These are phyloP conservation scores for Skeletonema potamos DNA, from an alignment of 108 stramenopile species.

Conservation along the genomic window DNA sequence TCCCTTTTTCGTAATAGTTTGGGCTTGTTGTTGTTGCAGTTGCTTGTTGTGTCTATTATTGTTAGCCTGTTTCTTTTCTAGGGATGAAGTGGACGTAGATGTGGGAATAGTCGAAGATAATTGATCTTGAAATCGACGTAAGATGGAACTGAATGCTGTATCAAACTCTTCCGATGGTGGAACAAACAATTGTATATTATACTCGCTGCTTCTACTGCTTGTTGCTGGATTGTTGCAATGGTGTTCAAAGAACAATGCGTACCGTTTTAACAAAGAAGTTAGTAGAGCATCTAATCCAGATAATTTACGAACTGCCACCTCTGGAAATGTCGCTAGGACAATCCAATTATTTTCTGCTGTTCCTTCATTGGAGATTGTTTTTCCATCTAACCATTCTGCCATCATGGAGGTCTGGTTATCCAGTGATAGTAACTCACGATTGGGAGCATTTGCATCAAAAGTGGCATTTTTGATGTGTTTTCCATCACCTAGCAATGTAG, in stretches of 20 bases:
- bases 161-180: constrained; percentile 38
- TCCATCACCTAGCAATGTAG: constrained; percentile 28
- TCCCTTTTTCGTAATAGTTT: constrained; percentile 25
- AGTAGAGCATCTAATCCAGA: constrained; percentile 28
- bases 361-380: not conserved
- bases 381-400: constrained; percentile 37
- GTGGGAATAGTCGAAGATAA: constrained; percentile 6
- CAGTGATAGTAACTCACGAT: constrained; percentile 28
- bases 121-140: constrained; percentile 45
- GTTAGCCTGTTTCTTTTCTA: constrained; percentile 17
- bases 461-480: constrained; percentile 1
- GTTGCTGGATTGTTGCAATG: constrained; percentile 10
- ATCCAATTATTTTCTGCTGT: constrained; percentile 23
- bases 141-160: constrained; percentile 28
- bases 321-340: constrained; percentile 33
- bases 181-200: constrained; percentile 16
- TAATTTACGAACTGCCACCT: constrained; percentile 35
- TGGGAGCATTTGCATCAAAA: not conserved
- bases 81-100: constrained; percentile 4
- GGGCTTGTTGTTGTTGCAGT: not conserved
- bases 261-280: constrained; percentile 17
- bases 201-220: not conserved
- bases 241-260: constrained; percentile 31
- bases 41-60: constrained; percentile 20
- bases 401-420: constrained; percentile 9